Evolutionary conservation across 2,329 filamentous ascomycete genomes (phyloP).

Genomic region (Coniella vitis): DNA sequence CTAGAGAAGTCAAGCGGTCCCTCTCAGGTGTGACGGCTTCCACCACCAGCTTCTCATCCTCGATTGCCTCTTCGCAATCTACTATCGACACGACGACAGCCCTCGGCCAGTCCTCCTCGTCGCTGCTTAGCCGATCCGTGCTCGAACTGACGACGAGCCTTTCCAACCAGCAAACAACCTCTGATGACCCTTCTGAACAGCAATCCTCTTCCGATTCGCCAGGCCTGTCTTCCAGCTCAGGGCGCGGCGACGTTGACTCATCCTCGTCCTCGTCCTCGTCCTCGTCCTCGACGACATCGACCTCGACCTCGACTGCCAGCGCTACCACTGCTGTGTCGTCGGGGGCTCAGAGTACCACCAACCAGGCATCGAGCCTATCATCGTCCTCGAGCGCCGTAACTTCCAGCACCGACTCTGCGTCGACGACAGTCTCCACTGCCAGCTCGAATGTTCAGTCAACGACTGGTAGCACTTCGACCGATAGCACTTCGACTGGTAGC

Average conservation of each 20-base stretch:
- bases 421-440: neutral
- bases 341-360: neutral
- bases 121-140: conserved; percentile 2
- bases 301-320: neutral
- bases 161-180: neutral
- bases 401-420: neutral
- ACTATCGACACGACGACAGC: conserved; percentile 6
- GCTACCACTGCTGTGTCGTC: neutral
- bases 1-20: conserved; percentile 49
- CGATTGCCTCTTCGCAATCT: conserved; percentile 20
- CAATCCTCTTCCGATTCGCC: too few species aligned
- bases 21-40: conserved; percentile 37
- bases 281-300: neutral
- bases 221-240: too few species aligned
- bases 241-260: neutral
- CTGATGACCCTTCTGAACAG: too few species aligned
- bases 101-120: conserved; percentile 8
- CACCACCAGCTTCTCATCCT: conserved; percentile 24
- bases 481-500: too few species aligned
- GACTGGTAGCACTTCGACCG: neutral
- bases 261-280: too few species aligned
- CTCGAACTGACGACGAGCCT: conserved; percentile 6
- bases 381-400: neutral
- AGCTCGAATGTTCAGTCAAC: neutral
- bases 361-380: neutral